Base-by-base conservation (phyloP, 2,329 filamentous ascomycete genomes). In the Ramularia collo-cygni region DNA sequence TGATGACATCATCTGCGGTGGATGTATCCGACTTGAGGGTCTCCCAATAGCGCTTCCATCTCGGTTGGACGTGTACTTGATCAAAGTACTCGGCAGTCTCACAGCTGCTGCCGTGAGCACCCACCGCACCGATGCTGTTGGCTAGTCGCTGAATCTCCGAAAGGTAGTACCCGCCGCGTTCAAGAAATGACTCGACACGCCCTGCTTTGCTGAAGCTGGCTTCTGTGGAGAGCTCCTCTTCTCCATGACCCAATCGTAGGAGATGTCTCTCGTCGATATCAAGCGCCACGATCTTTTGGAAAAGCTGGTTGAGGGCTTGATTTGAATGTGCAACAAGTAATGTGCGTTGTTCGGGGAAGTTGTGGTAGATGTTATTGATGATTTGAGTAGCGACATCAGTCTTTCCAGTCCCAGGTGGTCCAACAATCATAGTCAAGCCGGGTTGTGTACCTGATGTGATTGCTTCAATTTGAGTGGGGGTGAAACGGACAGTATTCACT, bases 341-440 rank as follows among this genome's bases (percentile, higher is more conserved):
- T 1, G 92, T 98, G 53, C 87, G 83, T 63, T 98, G 88, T 48
- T 82, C 74, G 6, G 92, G 89, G 60, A 95, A 98, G 65, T 96
- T 95, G 69, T 96, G 90, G 60, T 98, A 98, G 53, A 98, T 84
- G 62, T 96, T 95, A 69, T 86, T 95, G 66, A 98, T 98, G 60
- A 96, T 93, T 63, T 98, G 92, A 4, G 90, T 95, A 34, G 88
- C 89, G 38, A 98, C 92, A 64, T 98, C 92, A n/a, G 92, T 98
- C 70, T 98, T 98, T 47, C 93, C 92, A 5, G 92, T 98, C 39
- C 92, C 92, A 6, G 92, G 92, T 38, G 92, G 92, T 1, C 92
- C 92, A 47, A 98, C 86, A 52, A 98, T 83, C 34, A 98, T 77
- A 1, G 90, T 95, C 37, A 98, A 72, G 14, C 93, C 92, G 26